Base-by-base conservation (phyloP, 495 filamentous ascomycete species). In the Podospora anserina region DNA sequence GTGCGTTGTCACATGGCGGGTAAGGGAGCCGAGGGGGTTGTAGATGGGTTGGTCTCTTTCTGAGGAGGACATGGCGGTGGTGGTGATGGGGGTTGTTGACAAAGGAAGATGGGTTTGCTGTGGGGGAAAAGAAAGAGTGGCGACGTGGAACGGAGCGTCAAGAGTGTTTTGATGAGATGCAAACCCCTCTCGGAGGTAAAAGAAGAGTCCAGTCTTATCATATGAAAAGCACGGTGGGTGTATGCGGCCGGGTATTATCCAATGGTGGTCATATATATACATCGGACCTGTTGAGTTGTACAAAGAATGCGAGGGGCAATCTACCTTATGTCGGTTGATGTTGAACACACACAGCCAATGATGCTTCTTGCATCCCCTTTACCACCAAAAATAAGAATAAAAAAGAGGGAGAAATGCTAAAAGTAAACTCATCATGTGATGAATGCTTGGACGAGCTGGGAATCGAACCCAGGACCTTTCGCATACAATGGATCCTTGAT, bases 1-100 rank as follows among this genome's bases (percentile, higher is more conserved):
- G 78, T 83, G 81, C 39, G 80, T 82, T 30, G 80, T 82, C 49
- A 80, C 81, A 69, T 80, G 80, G 58, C 80, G 79, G 68, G 77
- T 77, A 68, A 80, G 80, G 23, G 74, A 63, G 64, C 32, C 44
- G 7, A 68, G 44, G 27, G 60, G 57, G 32, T 54, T 53, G 19
- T 61, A 13, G 9, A 49, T 49, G 39, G 39, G 39, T 11, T 49
- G 2, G 7, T 49, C 39, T 49, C 13, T 49, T 5, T 49, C 39
- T 49, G 39, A 13, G 39, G 39, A 2, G 39, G 39, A 5, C 39
- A 49, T 49, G 39, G 39, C 11, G 11, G 5, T 39, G 5, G 34
- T 39, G 0, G 39, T 49, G 39, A 3, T 11, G 39, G 39, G 34
- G 11, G 34, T 39, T 49, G 39, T 49, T 49, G 39, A 49, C 5